A percentile compares a stretch with the other conserved stretches of the same genome.
Evolutionary conservation across 2,329 filamentous ascomycete species (phyloP).

Genomic region (Penicillium digitatum): DNA sequence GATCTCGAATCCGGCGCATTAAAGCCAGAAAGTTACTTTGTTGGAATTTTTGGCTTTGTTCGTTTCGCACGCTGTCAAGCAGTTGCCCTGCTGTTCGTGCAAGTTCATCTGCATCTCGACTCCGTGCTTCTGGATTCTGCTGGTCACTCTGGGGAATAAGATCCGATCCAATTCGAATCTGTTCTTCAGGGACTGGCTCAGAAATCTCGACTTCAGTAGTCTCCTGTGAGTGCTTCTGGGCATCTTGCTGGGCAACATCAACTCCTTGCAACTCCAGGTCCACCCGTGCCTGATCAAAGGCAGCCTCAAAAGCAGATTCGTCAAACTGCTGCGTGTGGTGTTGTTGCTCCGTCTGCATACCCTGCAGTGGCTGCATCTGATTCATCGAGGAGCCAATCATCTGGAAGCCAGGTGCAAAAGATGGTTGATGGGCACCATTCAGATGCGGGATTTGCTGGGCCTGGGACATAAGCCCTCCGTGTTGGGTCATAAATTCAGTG

Average conservation of each 20-base stretch:
- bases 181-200: constrained; percentile 18
- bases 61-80: constrained; percentile 63
- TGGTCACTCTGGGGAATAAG: constrained; percentile 38
- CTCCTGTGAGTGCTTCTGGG: constrained; percentile 13
- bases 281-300: constrained; percentile 41
- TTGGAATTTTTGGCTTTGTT: constrained; percentile 70
- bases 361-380: constrained; percentile 26
- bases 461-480: constrained; percentile 24
- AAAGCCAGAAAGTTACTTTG: constrained; percentile 72
- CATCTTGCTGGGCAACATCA: constrained; percentile 15
- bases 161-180: constrained; percentile 44
- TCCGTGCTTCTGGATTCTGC: constrained; percentile 30
- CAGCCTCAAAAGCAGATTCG: constrained; percentile 46
- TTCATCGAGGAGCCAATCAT: constrained; percentile 24
- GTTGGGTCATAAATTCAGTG: constrained; percentile 54
- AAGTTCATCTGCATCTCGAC: constrained; percentile 61
- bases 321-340: constrained; percentile 36
- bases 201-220: constrained; percentile 16
- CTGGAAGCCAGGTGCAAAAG: constrained; percentile 27
- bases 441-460: constrained; percentile 14
- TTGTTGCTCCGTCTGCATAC: constrained; percentile 19
- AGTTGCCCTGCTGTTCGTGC: constrained; percentile 68
- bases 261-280: constrained; percentile 33
- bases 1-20: constrained; percentile 70
- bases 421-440: constrained; percentile 27